Base-by-base conservation (phyloP, 164 flowering plant genomes). In the Taxillus chinensis region DNA sequence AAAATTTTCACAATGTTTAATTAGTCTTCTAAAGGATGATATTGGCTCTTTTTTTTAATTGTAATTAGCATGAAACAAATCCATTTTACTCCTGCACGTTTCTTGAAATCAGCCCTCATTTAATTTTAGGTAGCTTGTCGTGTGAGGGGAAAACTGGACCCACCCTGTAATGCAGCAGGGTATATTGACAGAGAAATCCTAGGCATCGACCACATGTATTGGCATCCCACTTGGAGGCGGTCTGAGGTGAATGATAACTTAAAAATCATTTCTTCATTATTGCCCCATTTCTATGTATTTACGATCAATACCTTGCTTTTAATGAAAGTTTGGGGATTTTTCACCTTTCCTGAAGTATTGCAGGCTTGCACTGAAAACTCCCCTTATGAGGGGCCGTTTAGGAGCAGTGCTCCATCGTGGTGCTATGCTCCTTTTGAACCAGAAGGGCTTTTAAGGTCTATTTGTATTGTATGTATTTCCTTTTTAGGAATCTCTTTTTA, bases 401-500 rank as follows among this genome's bases (percentile, higher is more conserved):
- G 76, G 57, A 62, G 65, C 38, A 84, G 72, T 80, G 96, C 96
- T 65, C 95, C 98, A 67, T 71, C 84, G 37, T 89, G 96, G 98
- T 92, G 98, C 70, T 72, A 68, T 66, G 96, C 90, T 10, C 90
- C 96, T 49, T 92, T 92, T 75, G 98, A 92, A 72, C 98, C 96
- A 41, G 96, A 92, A 82, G 98, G 98, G 68, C 71, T 87, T 67
- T 41, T 92, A 45, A 92, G 98, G 96, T 91, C 27, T 27, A 27
- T 27, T 27, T 27, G 27, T 27, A 27, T 27, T 14, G 59, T 41
- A 56, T 53, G 27, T 27, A 27, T 27, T 27, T 27, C 27, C 2
- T 27, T 27, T 27, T 0, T 27, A 27, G 27, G 27, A 27, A 27
- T 27, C 7, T 43, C 10, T 38, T 5, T 51, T 41, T 39, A 39